A percentile compares a stretch with the other conserved stretches of the same genome.
phyloP scores from a whole-genome alignment of 2,329 filamentous ascomycete genomes.

The Xylaria hypoxylon region DNA sequence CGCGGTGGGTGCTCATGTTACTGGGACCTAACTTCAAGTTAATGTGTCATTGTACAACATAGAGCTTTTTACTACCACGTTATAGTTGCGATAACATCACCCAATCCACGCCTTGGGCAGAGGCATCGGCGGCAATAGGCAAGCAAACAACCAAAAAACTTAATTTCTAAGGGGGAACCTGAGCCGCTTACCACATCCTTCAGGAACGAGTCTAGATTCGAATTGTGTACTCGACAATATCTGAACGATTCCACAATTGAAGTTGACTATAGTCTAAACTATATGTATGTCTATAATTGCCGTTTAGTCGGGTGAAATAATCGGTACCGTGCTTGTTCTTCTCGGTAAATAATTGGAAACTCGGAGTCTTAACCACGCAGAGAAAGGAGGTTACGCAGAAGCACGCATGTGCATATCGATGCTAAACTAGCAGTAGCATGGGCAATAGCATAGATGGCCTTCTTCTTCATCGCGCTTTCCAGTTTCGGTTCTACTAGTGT shows the following conservation, averaged over 20 bases:
- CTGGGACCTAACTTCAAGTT: neutral
- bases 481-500: neutral
- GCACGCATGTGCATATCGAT: no score
- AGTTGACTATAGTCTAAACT: neutral
- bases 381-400: neutral
- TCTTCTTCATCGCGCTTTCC: constrained; percentile 21
- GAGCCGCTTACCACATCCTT: neutral
- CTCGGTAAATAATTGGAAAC: neutral
- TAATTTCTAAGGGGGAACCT: neutral
- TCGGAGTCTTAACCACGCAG: neutral
- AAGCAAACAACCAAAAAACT: neutral
- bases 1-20: neutral
- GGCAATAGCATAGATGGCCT: neutral
- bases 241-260: neutral
- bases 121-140: neutral
- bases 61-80: neutral
- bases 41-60: constrained; percentile 6
- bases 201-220: neutral
- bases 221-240: neutral
- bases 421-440: neutral
- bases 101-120: neutral
- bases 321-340: neutral
- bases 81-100: neutral
- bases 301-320: neutral
- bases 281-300: neutral